These are phyloP conservation scores for Tricholomella constricta DNA, from an alignment of 768 basidiomycete genomes.

Conservation along the genomic window DNA sequence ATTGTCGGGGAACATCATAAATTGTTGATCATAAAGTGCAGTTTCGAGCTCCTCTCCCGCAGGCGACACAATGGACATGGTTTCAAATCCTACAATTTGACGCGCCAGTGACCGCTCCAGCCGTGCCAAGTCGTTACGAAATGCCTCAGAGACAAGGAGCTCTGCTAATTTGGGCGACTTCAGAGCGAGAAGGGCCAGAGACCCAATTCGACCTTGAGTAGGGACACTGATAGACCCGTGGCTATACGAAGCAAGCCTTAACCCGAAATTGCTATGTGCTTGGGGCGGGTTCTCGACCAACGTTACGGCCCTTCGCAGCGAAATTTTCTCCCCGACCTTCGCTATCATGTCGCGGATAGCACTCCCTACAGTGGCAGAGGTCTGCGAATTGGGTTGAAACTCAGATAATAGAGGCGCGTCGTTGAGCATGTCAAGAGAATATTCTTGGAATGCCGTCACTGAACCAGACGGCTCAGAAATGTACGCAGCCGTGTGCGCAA, in stretches of 20 bases:
- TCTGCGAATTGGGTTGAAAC: constrained; percentile 32
- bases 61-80: constrained; percentile 45
- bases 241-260: constrained; percentile 57
- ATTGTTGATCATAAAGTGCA: constrained; percentile 71
- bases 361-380: constrained; percentile 52
- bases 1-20: constrained; percentile 72
- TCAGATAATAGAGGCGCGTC: constrained; percentile 70
- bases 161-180: constrained; percentile 47
- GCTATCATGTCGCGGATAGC: constrained; percentile 72
- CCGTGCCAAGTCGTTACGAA: constrained; percentile 56
- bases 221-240: constrained; percentile 57
- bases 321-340: constrained; percentile 80
- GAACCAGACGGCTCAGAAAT: constrained; percentile 46
- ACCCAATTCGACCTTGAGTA: constrained; percentile 59
- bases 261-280: constrained; percentile 36
- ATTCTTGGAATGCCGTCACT: constrained; percentile 44
- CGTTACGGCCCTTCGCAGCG: constrained; percentile 59
- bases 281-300: constrained; percentile 43
- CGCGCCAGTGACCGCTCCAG: constrained; percentile 79
- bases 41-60: constrained; percentile 41
- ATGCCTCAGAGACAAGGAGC: constrained; percentile 47
- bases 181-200: constrained; percentile 57
- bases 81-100: constrained; percentile 85
- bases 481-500: constrained; percentile 84
- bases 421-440: constrained; percentile 49